phyloP scores from a whole-genome alignment of 2,329 filamentous ascomycete species.

The Cytospora leucostoma region DNA sequence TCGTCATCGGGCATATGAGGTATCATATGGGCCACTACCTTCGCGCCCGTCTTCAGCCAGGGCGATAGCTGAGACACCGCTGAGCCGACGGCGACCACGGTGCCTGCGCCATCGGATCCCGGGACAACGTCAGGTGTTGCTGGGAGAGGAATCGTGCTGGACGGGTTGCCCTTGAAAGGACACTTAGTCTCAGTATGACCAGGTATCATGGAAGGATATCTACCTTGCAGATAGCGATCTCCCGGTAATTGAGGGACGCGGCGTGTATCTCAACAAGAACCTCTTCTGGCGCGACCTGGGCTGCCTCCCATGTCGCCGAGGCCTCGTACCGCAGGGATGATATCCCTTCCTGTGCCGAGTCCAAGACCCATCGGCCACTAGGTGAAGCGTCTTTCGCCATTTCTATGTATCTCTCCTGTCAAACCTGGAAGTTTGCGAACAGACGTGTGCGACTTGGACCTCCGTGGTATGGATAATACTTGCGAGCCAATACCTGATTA shows the following conservation, averaged over 20 bases:
- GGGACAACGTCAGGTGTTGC: conserved; percentile 35
- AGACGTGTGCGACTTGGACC: background rate
- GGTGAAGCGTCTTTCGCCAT: conserved; percentile 3
- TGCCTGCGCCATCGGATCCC: conserved; percentile 45
- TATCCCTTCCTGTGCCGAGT: conserved; percentile 16
- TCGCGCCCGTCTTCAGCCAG: conserved; percentile 52
- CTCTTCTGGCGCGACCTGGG: conserved; percentile 55
- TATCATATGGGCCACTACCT: conserved; percentile 53
- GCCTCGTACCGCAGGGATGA: conserved; percentile 14
- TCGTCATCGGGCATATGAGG: conserved; percentile 29
- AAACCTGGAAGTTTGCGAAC: background rate
- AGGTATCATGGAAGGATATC: background rate
- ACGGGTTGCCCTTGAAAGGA: conserved; percentile 9
- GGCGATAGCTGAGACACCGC: conserved; percentile 42
- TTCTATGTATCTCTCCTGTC: background rate
- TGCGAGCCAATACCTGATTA: too few relatives aligned
- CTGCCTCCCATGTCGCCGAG: background rate
- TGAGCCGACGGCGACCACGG: conserved; percentile 52
- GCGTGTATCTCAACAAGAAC: conserved; percentile 60
- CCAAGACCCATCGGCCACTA: conserved; percentile 18
- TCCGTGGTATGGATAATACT: background rate
- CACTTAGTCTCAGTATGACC: conserved; percentile 31
- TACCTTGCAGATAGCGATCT: conserved; percentile 46
- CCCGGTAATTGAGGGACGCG: conserved; percentile 52
- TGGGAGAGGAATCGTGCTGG: conserved; percentile 18